Conservation (phyloP, 208 protist species). For the Tritrichomonas foetus region DNA sequence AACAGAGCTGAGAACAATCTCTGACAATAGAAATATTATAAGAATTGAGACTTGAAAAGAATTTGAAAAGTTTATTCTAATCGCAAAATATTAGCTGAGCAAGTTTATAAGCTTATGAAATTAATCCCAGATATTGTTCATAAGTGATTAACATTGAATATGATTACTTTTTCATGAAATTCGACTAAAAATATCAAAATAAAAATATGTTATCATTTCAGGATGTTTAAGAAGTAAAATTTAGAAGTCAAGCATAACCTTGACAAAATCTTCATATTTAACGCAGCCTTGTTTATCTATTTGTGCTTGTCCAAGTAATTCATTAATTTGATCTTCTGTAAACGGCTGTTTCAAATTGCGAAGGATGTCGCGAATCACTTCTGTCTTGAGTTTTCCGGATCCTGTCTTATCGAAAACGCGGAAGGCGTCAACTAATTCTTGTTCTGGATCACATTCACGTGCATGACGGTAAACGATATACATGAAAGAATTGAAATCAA, state of each 20-base stretch:
- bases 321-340: conserved; percentile 29
- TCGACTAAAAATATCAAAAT: too few species aligned
- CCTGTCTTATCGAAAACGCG: conserved; percentile 15
- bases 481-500: not conserved
- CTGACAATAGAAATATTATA: too few species aligned
- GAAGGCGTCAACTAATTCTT: conserved; percentile 39
- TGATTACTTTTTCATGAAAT: too few species aligned
- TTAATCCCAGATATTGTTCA: too few species aligned
- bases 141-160: too few species aligned
- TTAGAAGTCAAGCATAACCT: not conserved
- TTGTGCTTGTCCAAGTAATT: not conserved
- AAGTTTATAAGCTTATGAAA: too few species aligned
- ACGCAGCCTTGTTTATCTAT: not conserved
- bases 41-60: too few species aligned
- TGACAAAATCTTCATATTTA: not conserved
- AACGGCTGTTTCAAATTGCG: not conserved
- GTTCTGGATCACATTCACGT: not conserved
- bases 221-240: too few species aligned
- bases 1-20: too few species aligned
- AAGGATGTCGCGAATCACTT: not conserved
- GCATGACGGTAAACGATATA: not conserved
- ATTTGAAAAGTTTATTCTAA: too few species aligned
- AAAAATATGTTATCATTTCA: too few species aligned
- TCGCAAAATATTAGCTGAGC: too few species aligned
- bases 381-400: not conserved